A percentile compares a stretch with the other conserved stretches of the same genome.
phyloP scores from a whole-genome alignment of 345 rosid genomes.

The Balakata baccata region DNA sequence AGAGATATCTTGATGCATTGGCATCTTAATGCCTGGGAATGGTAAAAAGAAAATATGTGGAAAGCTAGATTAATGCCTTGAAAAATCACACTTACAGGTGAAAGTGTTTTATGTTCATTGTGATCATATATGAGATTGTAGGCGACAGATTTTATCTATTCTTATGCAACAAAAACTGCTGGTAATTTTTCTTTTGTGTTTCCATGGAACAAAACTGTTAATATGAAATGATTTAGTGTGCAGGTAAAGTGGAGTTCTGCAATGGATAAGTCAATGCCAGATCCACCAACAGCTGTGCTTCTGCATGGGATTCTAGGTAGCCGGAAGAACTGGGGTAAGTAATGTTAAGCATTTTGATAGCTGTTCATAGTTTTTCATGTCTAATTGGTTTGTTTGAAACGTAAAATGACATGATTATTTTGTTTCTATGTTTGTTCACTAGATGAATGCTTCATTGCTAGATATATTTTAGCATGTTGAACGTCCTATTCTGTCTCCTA shows the following conservation, averaged over 20 bases:
- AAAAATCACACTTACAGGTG: not conserved
- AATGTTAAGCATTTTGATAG: not conserved
- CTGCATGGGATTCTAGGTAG: slow-evolving; percentile 89
- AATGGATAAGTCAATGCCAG: slow-evolving; percentile 61
- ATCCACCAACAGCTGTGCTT: slow-evolving; percentile 91
- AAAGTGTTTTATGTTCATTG: not conserved
- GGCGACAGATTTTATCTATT: not conserved
- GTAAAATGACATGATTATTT: not conserved
- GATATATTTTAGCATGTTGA: no score
- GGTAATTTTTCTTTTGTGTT: not conserved
- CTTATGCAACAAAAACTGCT: not conserved
- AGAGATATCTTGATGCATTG: not conserved
- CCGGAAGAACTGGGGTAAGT: slow-evolving; percentile 89
- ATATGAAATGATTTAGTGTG: no score
- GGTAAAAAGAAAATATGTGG: not conserved
- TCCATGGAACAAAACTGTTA: no score
- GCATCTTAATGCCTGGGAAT: not conserved
- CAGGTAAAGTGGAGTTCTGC: slow-evolving; percentile 84
- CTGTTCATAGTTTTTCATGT: not conserved
- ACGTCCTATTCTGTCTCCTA: no score
- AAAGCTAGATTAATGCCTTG: not conserved
- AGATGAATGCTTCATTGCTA: not conserved
- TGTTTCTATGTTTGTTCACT: not conserved
- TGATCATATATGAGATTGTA: not conserved
- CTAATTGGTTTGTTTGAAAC: not conserved